Base-by-base conservation (phyloP, 768 basidiomycete species). In the Boletellus ananiceps region DNA sequence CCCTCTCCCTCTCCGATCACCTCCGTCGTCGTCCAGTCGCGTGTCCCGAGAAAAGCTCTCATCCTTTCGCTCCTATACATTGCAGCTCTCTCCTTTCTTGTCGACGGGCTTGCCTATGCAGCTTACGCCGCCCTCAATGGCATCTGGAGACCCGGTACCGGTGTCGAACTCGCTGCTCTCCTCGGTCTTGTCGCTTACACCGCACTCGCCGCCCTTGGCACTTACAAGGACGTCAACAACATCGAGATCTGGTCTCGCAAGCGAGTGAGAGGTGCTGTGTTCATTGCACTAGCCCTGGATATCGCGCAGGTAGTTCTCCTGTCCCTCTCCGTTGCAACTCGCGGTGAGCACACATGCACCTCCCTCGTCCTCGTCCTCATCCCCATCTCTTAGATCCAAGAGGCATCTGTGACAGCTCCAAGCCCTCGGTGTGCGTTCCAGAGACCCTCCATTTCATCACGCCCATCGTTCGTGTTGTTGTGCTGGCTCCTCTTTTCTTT, bases 161-260 rank as follows among this genome's bases (percentile, higher is more conserved):
- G 83, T 19, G 74, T 86, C 36, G 84, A 86, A 58, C 66, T 83
- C 61, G 86, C 79, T 57, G 72, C 88, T 36, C 60, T 89, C 37
- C 64, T 84, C 38, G 89, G 87, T 46, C 74, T 90, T 29, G 59
- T 80, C 36, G 85, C 83, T 4, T 88, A 87, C 57, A 71, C 81
- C 32, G 84, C 85, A 33, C 71, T 92, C 42, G 85, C 88, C 13
- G 81, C 82, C 9, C 70, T 89, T 38, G 89, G 89, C 8, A 76
- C 86, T 12, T 90, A 82, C 80, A 89, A 91, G 67, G 88, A 88
- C 54, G 71, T 86, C 47, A 76, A 80, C 27, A 85, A 84, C 32
- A 75, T 83, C 32, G 73, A 80, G 34, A 80, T 88, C 15, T 89
- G 86, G 87, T 75, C 73, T 31, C 62, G 80, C 57, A 79, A 63